Evolutionary conservation across 225 moss, liverwort and hornwort genomes (phyloP).

Genomic region (Polytrichum commune): DNA sequence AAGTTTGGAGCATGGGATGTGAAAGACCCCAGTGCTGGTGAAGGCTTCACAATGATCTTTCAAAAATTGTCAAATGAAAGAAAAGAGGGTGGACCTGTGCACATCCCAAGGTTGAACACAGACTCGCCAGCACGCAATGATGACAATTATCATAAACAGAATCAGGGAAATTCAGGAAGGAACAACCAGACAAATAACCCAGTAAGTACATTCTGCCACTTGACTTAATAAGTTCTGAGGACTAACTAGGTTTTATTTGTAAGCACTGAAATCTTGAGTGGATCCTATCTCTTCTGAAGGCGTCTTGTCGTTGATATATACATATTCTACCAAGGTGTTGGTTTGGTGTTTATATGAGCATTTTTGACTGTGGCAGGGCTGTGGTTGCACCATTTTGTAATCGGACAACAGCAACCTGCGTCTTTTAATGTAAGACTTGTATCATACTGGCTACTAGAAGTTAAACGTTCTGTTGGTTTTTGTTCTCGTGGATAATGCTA

Average conservation of each 20-base stretch:
- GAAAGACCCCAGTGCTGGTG: slow-evolving; percentile 58
- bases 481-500: no score
- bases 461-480: neutral
- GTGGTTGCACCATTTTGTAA: slow-evolving; percentile 55
- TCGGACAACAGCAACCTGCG: slow-evolving; percentile 8
- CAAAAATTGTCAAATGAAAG: slow-evolving; percentile 59
- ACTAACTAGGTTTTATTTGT: neutral
- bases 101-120: slow-evolving; percentile 56
- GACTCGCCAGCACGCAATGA: slow-evolving; percentile 22
- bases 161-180: slow-evolving; percentile 21
- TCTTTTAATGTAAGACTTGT: slow-evolving; percentile 26
- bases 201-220: slow-evolving; percentile 21
- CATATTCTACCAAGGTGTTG: neutral
- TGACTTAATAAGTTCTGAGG: neutral
- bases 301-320: neutral
- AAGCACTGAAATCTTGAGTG: neutral
- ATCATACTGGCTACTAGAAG: neutral
- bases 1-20: slow-evolving; percentile 68
- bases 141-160: slow-evolving; percentile 31
- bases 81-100: slow-evolving; percentile 65
- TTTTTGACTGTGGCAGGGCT: slow-evolving; percentile 20
- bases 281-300: neutral
- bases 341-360: neutral
- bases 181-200: slow-evolving; percentile 21
- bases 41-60: slow-evolving; percentile 67